Percentiles rank a stretch among this genome's conserved stretches.
phyloP scores from a whole-genome alignment of 352 stramenopile genomes.

The Pythium apleroticum region DNA sequence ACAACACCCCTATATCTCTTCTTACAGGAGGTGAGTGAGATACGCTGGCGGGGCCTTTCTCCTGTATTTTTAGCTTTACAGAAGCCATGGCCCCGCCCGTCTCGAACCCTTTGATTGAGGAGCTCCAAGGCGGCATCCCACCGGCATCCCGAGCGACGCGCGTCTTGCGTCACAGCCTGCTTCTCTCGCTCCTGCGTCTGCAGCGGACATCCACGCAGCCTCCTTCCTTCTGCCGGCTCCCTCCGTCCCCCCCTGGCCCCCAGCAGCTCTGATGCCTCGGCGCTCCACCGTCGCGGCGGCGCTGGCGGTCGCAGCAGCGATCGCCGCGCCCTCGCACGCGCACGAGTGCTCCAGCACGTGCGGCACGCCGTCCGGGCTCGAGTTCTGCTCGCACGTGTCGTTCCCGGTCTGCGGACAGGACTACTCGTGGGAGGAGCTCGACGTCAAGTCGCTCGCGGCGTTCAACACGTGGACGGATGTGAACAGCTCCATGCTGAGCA shows the following conservation, averaged over 20 bases:
- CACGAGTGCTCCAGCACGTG: constrained; percentile 76
- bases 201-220: background rate
- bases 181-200: constrained; percentile 1
- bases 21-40: background rate
- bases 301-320: constrained; percentile 15
- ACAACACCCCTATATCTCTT: background rate
- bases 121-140: background rate
- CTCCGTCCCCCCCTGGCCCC: background rate
- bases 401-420: constrained; percentile 67
- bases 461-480: constrained; percentile 57
- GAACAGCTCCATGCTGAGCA: constrained; percentile 36
- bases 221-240: too few species aligned
- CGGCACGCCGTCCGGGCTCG: constrained; percentile 64
- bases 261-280: constrained; percentile 4
- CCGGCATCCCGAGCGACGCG: background rate
- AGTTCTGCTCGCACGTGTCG: constrained; percentile 80
- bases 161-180: constrained; percentile 6
- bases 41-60: background rate
- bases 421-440: constrained; percentile 61
- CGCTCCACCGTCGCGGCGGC: constrained; percentile 6
- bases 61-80: constrained; percentile 6
- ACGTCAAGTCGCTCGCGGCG: constrained; percentile 36
- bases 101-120: background rate
- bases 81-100: background rate
- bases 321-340: constrained; percentile 12